phyloP scores from a whole-genome alignment of 306 rosid species.

The Prinsepia uniflora region DNA sequence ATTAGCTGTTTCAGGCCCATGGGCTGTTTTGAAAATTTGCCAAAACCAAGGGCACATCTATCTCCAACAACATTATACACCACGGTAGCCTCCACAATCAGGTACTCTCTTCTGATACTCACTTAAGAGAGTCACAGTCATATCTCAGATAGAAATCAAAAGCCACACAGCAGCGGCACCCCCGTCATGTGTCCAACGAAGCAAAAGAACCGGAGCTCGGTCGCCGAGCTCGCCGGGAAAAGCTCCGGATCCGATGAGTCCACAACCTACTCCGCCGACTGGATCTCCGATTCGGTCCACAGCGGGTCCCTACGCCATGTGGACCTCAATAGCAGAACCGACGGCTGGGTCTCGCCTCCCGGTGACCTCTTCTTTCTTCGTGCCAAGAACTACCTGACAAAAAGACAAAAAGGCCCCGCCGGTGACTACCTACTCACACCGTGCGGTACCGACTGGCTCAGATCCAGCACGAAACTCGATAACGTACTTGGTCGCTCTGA shows the following conservation, averaged over 20 bases:
- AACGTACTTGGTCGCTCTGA: slow-evolving; percentile 75
- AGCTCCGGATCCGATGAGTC: slow-evolving; percentile 36
- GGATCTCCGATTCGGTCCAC: slow-evolving; percentile 54
- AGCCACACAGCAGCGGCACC: background rate
- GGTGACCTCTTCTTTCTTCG: slow-evolving; percentile 76
- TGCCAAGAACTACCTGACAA: slow-evolving; percentile 47
- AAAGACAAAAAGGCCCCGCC: slow-evolving; percentile 55
- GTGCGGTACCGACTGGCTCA: slow-evolving; percentile 85
- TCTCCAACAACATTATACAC: background rate
- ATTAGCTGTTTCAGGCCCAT: background rate
- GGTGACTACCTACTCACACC: slow-evolving; percentile 75
- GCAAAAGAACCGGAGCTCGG: slow-evolving; percentile 39
- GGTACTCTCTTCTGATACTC: background rate
- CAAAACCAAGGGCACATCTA: slow-evolving; percentile 11
- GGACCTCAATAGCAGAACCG: slow-evolving; percentile 59
- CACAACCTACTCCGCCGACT: slow-evolving; percentile 24
- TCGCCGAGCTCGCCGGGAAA: slow-evolving; percentile 17
- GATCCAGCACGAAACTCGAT: slow-evolving; percentile 63
- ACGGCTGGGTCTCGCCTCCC: slow-evolving; percentile 97
- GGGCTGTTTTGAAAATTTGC: background rate
- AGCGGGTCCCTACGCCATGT: slow-evolving; percentile 73
- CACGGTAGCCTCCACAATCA: background rate
- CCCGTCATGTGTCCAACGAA: slow-evolving; percentile 45
- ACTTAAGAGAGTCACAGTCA: background rate
- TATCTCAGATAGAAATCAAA: background rate